Evolutionary conservation across 352 stramenopile species (phyloP).

Genomic region (Pythium aphanidermatum): DNA sequence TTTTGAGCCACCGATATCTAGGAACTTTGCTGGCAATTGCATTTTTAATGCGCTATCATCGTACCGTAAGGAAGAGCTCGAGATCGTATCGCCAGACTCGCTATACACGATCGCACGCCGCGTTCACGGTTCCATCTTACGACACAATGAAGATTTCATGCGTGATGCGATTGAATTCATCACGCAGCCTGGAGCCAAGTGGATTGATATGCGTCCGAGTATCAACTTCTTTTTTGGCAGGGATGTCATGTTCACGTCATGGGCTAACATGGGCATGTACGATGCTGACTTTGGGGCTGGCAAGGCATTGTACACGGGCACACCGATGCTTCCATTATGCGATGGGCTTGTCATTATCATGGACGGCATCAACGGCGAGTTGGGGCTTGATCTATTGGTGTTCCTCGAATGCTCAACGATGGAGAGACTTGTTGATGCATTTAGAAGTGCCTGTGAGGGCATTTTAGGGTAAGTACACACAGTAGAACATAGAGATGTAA

Average conservation of each 20-base stretch:
- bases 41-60: conserved; percentile 46
- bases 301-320: conserved; percentile 31
- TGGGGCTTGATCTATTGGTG: conserved; percentile 39
- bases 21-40: conserved; percentile 42
- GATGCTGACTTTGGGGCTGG: conserved; percentile 39
- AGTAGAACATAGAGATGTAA: too few species aligned
- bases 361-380: conserved; percentile 27
- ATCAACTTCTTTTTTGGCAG: conserved; percentile 42
- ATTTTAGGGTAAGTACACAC: neutral
- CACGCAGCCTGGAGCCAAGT: conserved; percentile 18
- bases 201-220: conserved; percentile 28
- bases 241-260: conserved; percentile 60
- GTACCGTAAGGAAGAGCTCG: conserved; percentile 27
- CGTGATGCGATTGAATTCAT: conserved; percentile 51
- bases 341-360: conserved; percentile 45
- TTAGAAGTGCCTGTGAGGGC: neutral
- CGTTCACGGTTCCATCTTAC: conserved; percentile 38
- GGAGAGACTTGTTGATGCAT: conserved; percentile 21
- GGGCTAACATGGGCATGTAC: conserved; percentile 54
- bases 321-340: conserved; percentile 24
- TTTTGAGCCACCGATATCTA: conserved; percentile 33
- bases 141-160: conserved; percentile 30
- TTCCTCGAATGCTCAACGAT: conserved; percentile 32
- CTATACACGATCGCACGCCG: conserved; percentile 26
- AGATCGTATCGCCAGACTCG: conserved; percentile 2